Percentiles rank a stretch among this genome's conserved stretches.
Evolutionary conservation across 768 basidiomycete genomes (phyloP).

Genomic region (Boletus rubescentipes): DNA sequence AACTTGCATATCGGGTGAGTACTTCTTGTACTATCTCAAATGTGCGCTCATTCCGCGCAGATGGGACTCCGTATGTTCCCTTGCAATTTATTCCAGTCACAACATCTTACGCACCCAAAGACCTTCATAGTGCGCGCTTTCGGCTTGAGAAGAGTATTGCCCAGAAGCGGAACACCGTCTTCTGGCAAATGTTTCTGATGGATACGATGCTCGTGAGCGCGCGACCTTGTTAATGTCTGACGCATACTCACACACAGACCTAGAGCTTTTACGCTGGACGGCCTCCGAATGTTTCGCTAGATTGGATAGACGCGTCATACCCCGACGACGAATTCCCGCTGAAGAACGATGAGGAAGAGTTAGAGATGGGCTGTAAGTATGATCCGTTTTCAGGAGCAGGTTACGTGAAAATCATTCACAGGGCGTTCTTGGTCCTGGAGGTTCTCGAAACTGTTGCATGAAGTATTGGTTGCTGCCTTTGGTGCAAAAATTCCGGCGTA

Average conservation of each 20-base stretch:
- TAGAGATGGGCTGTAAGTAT: slow-evolving; percentile 43
- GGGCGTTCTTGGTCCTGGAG: slow-evolving; percentile 58
- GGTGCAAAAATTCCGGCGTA: slow-evolving; percentile 54
- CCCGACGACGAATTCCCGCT: slow-evolving; percentile 45
- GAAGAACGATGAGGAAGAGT: slow-evolving; percentile 33
- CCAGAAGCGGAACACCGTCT: slow-evolving; percentile 52
- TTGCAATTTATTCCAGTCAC: not conserved
- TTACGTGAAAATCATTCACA: slow-evolving; percentile 22
- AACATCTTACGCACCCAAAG: slow-evolving; percentile 31
- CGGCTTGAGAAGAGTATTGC: slow-evolving; percentile 45
- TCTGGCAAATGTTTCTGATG: slow-evolving; percentile 66
- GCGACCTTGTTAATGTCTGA: not conserved
- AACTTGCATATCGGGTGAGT: slow-evolving; percentile 60
- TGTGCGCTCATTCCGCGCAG: slow-evolving; percentile 24
- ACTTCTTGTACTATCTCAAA: not conserved
- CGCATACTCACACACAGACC: not conserved
- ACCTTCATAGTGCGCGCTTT: slow-evolving; percentile 62
- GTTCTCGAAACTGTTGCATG: slow-evolving; percentile 52
- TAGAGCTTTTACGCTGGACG: slow-evolving; percentile 65
- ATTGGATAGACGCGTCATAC: slow-evolving; percentile 57
- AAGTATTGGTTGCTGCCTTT: slow-evolving; percentile 49
- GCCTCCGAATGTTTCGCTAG: slow-evolving; percentile 52
- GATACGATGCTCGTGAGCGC: slow-evolving; percentile 59
- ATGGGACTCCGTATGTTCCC: slow-evolving; percentile 51
- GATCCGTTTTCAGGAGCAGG: not conserved